Base-by-base conservation (phyloP, 768 basidiomycete species). In the Coprinopsis sp. region DNA sequence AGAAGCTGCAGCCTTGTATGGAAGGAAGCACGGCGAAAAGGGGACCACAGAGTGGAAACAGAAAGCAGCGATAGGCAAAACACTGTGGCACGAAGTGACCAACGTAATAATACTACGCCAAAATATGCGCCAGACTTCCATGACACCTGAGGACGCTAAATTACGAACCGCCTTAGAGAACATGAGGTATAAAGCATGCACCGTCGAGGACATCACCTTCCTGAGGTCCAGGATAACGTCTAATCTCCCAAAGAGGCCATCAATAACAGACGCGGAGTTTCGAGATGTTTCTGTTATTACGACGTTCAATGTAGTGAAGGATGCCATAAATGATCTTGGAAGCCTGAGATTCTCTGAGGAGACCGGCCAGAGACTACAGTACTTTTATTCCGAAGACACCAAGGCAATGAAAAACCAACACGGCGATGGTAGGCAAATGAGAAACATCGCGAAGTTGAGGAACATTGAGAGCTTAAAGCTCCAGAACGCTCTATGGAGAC, bases 221-320 rank as follows among this genome's bases (percentile, higher is more conserved):
- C 44, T 75, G 3, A 24, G 49, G 5, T 57, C 58, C 5, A 11
- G 57, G 6, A 47, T 68, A 3, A 46, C 60, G 3, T 51, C 58
- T 24, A 38, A 31, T 1, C n/a, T n/a, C n/a, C n/a, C n/a, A n/a
- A n/a, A n/a, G n/a, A n/a, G n/a, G n/a, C n/a, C n/a, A n/a, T 46
- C 24, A 30, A 37, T 64, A 16, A 30, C 38, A 25, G 45, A 54
- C 5, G 3, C 22, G 12, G 3, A 44, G 3, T 73, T 70, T 45
- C 16, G 61, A 14, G 51, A 67, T 58, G 56, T 65, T 2, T 62
- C 70, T 3, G 56, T 72, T 10, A 74, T 75, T 27, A 71, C 67
- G 2, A 56, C 60, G 3, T 50, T 47, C 14, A 73, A 71, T 60
- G 25, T 56, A 10, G 56, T 65, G 21, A 64, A 66, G 47, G 71